Evolutionary conservation across 768 basidiomycete genomes (phyloP), one percentile per base, ranked within the genome.

Genomic region (Boletus edulis): DNA sequence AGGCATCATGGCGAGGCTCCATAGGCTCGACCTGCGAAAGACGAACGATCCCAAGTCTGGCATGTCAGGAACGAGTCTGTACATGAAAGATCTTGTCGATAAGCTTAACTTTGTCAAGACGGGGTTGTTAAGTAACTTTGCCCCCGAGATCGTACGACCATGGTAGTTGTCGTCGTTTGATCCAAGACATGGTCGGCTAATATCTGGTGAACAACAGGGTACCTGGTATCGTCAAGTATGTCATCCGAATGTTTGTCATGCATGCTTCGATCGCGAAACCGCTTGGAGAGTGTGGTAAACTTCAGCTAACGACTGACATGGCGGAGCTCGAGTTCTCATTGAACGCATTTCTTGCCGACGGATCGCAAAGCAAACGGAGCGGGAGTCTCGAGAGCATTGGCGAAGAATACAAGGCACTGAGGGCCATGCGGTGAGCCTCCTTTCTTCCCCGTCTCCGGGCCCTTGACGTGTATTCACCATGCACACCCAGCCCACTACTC

Each of bases 241-340:
- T 89, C 35, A 87, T 98, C 45, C 81, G 82, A 59, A 89, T 84
- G 3, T 99, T 98, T 35, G 13, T 29, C 9, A 2, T 98, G 37
- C 95, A 99, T 63, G 87, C 90, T 17, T 96, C 93, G 27, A 94
- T 98, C 53, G 91, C 87, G 10, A 85, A 86, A 62, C 95, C 94
- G 0, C 78, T 98, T 5, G 88, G 94, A 6, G 97, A 99, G 75
- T 81, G 82, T 54, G 94, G 95, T 14, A 98, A 97, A 68, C 81
- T 99, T 22, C 94, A 96, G 72, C 78, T 98, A 59, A 92, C 94
- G 54, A 90, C 86, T 45, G 96, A 99, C 70, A 96, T 98, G 94
- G 90, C 95, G 0, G 91, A 94, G 68, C 79, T 98, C 56, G 97
- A 98, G 74, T 97, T 98, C 67, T 86, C 91, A 0, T 69, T 99